Evolutionary conservation across 2,329 filamentous ascomycete genomes (phyloP).

Genomic region (Pestalotiopsis fici): DNA sequence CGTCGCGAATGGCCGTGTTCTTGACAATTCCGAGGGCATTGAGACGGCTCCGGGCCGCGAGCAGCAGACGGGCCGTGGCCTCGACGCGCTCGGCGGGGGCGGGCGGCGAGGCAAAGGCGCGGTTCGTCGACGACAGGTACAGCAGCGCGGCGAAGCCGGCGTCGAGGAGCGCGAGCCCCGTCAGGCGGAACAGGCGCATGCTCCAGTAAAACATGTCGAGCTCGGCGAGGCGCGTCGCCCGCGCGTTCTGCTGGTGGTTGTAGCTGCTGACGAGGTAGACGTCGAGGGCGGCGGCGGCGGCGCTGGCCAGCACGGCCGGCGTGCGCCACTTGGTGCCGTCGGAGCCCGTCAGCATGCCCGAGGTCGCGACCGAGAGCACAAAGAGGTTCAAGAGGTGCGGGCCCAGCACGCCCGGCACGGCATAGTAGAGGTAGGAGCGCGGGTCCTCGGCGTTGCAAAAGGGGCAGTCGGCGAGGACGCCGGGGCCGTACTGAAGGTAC

Average conservation of each 20-base stretch:
- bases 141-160: conserved; percentile 63
- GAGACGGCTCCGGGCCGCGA: conserved; percentile 64
- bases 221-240: conserved; percentile 61
- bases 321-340: conserved; percentile 70
- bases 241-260: conserved; percentile 64
- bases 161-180: conserved; percentile 68
- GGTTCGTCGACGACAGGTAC: conserved; percentile 78
- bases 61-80: conserved; percentile 54
- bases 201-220: conserved; percentile 74
- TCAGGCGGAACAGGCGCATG: conserved; percentile 61
- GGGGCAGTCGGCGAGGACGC: conserved; percentile 71
- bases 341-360: conserved; percentile 62
- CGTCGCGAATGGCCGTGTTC: conserved; percentile 78
- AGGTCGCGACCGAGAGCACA: conserved; percentile 73
- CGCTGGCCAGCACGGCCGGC: conserved; percentile 64
- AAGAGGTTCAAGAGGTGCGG: conserved; percentile 82
- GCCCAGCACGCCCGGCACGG: conserved; percentile 69
- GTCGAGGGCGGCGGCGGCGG: conserved; percentile 63
- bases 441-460: conserved; percentile 78
- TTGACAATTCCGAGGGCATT: conserved; percentile 73
- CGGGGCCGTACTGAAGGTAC: conserved; percentile 82
- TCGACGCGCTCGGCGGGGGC: conserved; percentile 69
- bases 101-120: conserved; percentile 68
- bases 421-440: conserved; percentile 76
- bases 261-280: conserved; percentile 66